A percentile compares a stretch with the other conserved stretches of the same genome.
phyloP scores from a whole-genome alignment of 257 asterid species.

The Salvia splendens region DNA sequence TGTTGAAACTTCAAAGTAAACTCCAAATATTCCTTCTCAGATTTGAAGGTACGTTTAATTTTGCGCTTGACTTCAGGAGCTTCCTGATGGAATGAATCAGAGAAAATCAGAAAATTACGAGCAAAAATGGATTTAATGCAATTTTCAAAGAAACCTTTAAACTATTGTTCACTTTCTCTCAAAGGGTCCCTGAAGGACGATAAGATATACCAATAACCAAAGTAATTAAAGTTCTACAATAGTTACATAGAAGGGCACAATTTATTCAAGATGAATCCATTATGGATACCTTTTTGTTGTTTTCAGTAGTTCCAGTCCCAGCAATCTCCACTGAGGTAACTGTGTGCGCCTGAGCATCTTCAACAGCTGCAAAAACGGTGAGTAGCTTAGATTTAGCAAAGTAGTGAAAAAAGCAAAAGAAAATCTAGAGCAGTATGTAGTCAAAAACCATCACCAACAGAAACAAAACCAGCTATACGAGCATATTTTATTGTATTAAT shows the following conservation, averaged over 20 bases:
- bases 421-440: neutral
- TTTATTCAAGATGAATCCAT: conserved; percentile 30
- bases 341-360: conserved; percentile 36
- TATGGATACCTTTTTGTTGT: conserved; percentile 53
- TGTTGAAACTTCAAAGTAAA: conserved; percentile 89
- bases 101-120: neutral
- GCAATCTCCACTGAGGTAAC: conserved; percentile 42
- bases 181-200: conserved; percentile 14
- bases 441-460: neutral
- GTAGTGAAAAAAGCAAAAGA: conserved; percentile 10
- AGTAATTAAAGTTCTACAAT: neutral
- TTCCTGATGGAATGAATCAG: conserved; percentile 45
- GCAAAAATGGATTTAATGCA: neutral
- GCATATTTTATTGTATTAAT: neutral
- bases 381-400: conserved; percentile 19
- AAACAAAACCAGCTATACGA: neutral
- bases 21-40: conserved; percentile 91
- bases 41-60: conserved; percentile 65
- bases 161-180: conserved; percentile 17
- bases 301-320: conserved; percentile 46
- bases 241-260: conserved; percentile 2
- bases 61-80: conserved; percentile 82
- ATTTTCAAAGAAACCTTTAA: conserved; percentile 18
- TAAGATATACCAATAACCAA: conserved; percentile 16
- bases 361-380: conserved; percentile 43